A percentile compares a stretch with the other conserved stretches of the same genome.
Evolutionary conservation across 164 flowering plant species (phyloP).

Genomic region (Vitis cinerea): DNA sequence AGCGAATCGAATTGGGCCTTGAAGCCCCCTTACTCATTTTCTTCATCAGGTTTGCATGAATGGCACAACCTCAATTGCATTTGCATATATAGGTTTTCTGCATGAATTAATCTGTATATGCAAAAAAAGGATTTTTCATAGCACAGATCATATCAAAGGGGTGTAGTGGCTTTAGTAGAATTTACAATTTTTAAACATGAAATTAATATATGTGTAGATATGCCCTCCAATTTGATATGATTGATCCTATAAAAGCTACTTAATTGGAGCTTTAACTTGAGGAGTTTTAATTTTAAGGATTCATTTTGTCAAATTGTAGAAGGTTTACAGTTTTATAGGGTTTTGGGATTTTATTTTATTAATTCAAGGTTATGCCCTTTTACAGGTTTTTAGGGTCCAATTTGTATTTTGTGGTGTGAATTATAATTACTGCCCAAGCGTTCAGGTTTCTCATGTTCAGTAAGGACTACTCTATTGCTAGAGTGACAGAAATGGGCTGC

Average conservation of each 20-base stretch:
- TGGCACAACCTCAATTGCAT: too few relatives aligned
- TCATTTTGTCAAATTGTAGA: background rate
- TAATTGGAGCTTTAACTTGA: too few relatives aligned
- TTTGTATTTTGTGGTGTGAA: constrained; percentile 4
- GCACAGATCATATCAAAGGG: too few relatives aligned
- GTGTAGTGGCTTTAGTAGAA: too few relatives aligned
- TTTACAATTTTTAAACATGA: too few relatives aligned
- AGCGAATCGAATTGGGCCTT: constrained; percentile 33
- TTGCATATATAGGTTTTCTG: background rate
- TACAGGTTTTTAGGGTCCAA: background rate
- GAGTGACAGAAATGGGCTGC: constrained; percentile 60
- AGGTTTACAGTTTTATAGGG: constrained; percentile 1
- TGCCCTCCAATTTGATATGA: too few relatives aligned
- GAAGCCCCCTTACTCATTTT: constrained; percentile 17
- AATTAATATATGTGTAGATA: too few relatives aligned
- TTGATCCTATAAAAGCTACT: too few relatives aligned
- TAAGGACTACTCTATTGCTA: constrained; percentile 33
- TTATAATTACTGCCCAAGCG: background rate
- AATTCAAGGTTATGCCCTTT: background rate
- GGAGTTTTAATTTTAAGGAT: background rate
- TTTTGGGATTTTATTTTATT: constrained; percentile 5
- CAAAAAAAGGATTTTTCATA: background rate
- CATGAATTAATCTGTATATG: background rate
- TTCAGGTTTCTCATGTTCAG: constrained; percentile 24
- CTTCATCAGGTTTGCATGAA: constrained; percentile 8